These are phyloP conservation scores for Mucor saturninus DNA, from an alignment of 371 early-diverging fungal species.

Conservation along the genomic window DNA sequence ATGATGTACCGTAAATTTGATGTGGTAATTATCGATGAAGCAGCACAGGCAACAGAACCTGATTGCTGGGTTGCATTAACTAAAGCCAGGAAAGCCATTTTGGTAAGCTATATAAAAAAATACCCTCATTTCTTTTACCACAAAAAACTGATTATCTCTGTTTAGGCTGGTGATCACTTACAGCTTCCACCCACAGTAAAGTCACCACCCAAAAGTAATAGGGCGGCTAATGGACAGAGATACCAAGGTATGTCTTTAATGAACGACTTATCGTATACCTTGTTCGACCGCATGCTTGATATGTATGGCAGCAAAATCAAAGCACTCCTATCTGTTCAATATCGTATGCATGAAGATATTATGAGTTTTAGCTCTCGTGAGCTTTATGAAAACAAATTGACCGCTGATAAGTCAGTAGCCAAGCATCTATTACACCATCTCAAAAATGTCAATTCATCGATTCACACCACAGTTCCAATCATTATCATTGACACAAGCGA, in stretches of 20 bases:
- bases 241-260: neutral
- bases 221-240: neutral
- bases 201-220: neutral
- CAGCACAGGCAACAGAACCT: slow-evolving; percentile 83
- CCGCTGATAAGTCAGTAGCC: slow-evolving; percentile 60
- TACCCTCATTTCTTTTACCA: neutral
- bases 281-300: slow-evolving; percentile 75
- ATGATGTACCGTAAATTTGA: slow-evolving; percentile 74
- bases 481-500: slow-evolving; percentile 79
- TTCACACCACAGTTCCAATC: slow-evolving; percentile 62
- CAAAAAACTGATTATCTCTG: neutral
- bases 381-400: slow-evolving; percentile 67
- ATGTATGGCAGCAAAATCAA: slow-evolving; percentile 63
- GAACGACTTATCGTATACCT: slow-evolving; percentile 18
- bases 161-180: slow-evolving; percentile 3
- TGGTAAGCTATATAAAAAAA: slow-evolving; percentile 39
- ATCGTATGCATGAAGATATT: slow-evolving; percentile 86
- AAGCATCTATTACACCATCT: slow-evolving; percentile 68
- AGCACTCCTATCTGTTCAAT: slow-evolving; percentile 76
- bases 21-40: slow-evolving; percentile 92
- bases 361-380: slow-evolving; percentile 74
- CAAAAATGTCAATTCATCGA: slow-evolving; percentile 53
- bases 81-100: slow-evolving; percentile 75
- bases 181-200: neutral
- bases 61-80: slow-evolving; percentile 92